Conservation (phyloP, 805 yeast species). For the Schizosaccharomyces pombe region DNA sequence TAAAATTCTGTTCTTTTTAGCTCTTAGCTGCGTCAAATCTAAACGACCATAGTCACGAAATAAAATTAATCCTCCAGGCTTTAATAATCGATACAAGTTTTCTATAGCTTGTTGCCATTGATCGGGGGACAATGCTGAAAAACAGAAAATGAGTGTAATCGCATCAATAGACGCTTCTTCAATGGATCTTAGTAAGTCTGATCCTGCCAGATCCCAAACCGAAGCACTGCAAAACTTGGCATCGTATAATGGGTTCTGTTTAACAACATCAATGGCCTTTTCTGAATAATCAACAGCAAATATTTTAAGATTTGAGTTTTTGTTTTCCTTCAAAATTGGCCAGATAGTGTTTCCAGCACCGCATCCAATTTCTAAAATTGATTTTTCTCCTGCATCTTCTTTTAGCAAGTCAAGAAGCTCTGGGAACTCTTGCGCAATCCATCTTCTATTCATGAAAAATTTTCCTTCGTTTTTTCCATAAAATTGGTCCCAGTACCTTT, state of each 20-base stretch:
- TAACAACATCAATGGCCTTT: conserved; percentile 72
- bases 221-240: conserved; percentile 48
- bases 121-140: conserved; percentile 71
- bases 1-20: conserved; percentile 63
- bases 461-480: conserved; percentile 77
- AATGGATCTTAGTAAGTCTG: conserved; percentile 59
- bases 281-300: conserved; percentile 78
- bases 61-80: conserved; percentile 78
- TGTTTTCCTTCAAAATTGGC: conserved; percentile 64
- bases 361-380: conserved; percentile 82
- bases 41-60: conserved; percentile 91
- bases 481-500: conserved; percentile 84
- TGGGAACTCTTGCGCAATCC: conserved; percentile 91
- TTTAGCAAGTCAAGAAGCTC: conserved; percentile 49
- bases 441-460: conserved; percentile 87
- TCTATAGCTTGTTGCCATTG: conserved; percentile 71
- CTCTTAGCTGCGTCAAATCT: conserved; percentile 83
- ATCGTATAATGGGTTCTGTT: conserved; percentile 28
- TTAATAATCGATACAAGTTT: conserved; percentile 47
- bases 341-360: conserved; percentile 96
- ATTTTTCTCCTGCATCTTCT: conserved; percentile 41
- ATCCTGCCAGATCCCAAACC: conserved; percentile 88
- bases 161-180: conserved; percentile 67
- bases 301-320: conserved; percentile 50
- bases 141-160: conserved; percentile 84